Base-by-base conservation (phyloP, 2,329 filamentous ascomycete species). In the Capronia coronata region DNA sequence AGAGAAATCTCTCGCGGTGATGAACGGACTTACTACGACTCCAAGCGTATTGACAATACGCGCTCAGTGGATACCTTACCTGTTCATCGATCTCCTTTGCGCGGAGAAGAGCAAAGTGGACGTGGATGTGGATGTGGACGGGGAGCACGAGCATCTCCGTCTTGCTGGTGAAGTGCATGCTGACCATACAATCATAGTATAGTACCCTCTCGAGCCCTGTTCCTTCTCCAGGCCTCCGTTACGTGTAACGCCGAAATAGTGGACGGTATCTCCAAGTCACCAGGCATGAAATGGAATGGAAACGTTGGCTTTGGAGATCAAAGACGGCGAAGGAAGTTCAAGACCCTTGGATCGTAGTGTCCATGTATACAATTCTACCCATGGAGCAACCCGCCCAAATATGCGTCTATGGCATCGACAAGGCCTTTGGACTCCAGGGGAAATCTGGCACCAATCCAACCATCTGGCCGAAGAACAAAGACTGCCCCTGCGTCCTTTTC, bases 391-490 rank as follows among this genome's bases (percentile, higher is more conserved):
- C 48, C 51, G 22, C 51, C 49, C 14, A 58, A 41, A 21, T 58
- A 58, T 11, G 35, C 29, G 27, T 52, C 53, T 18, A 59, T 48
- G 4, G 40, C 46, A 9, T 43, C 47, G 1, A 51, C 52, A 19
- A 50, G 32, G 23, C 22, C 45, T 4, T 43, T 48, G 8, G 46
- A 40, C 1, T 21, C 46, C 11, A 59, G 46, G 13, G 46, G 43
- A 18, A 57, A 44, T 11, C 52, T 39, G 1, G 56, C 49, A 7
- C 56, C 56, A 27, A 59, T 59, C 56, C 56, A 59, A 10, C 54
- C 54, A 35, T 59, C 56, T n/a, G 56, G 56, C 18, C 56, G 49
- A 6, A 59, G 41, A 27, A 59, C 49, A 25, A 59, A 51, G 11
- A 54, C 54, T 11, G 51, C 52, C 9, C 56, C 56, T 14, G 52